Evolutionary conservation across 768 basidiomycete species (phyloP).

Genomic region (Favolaschia claudopus): DNA sequence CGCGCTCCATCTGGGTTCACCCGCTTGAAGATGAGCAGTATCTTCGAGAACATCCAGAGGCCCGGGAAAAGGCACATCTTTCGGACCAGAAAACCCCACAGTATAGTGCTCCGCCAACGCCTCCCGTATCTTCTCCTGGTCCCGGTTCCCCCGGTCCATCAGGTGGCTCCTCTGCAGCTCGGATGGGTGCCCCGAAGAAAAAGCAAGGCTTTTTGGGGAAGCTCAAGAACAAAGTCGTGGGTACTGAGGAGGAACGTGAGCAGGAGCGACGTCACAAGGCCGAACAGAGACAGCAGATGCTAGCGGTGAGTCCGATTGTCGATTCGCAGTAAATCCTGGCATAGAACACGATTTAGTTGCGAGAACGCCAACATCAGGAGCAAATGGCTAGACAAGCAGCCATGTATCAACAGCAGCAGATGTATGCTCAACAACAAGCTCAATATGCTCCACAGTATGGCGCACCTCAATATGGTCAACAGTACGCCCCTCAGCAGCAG

Average conservation of each 20-base stretch:
- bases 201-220: conserved; percentile 65
- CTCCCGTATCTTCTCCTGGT: conserved; percentile 9
- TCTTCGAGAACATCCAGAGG: conserved; percentile 61
- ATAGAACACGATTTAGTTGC: too few relatives aligned
- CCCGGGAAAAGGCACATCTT: conserved; percentile 42
- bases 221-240: conserved; percentile 69
- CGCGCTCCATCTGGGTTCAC: conserved; percentile 76
- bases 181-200: conserved; percentile 23
- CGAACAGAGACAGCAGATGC: conserved; percentile 32
- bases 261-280: conserved; percentile 39
- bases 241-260: conserved; percentile 71
- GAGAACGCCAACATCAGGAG: conserved; percentile 43
- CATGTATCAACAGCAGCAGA: conserved; percentile 11
- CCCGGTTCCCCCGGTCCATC: conserved; percentile 26
- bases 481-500: conserved; percentile 25
- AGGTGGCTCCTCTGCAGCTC: conserved; percentile 7
- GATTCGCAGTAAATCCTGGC: too few relatives aligned
- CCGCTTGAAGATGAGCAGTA: conserved; percentile 75
- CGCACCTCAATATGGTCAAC: conserved; percentile 16
- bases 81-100: conserved; percentile 15
- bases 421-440: conserved; percentile 21
- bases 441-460: conserved; percentile 40
- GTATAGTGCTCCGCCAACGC: conserved; percentile 15
- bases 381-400: conserved; percentile 18
- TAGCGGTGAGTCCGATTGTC: conserved; percentile 38